Base-by-base conservation (phyloP, 2,329 filamentous ascomycete species). In the Aspergillus luchuensis region DNA sequence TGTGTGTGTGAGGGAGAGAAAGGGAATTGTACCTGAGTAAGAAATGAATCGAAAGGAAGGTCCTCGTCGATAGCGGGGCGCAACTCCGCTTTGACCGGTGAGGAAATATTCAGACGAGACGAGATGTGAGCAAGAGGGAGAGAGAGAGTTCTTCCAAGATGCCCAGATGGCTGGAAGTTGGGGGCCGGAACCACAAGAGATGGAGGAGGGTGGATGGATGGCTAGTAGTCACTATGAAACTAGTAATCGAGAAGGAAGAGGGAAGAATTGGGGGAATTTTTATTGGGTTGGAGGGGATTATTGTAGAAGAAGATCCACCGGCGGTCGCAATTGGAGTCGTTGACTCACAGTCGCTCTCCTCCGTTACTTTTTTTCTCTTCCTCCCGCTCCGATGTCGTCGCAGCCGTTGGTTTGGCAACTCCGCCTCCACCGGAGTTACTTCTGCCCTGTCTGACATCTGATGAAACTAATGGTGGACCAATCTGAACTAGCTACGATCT, bases 361-460 rank as follows among this genome's bases (percentile, higher is more conserved):
- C 17, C 41, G 41, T 19, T 21, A 11, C 21, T 23, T 55, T 60
- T 57, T 61, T 58, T 47, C 36, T 19, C 33, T 59, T 57, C 23
- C 53, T 47, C 57, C 57, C 59, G 60, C 60, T 63, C 60, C 60
- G 60, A 63, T 63, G 61, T 63, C 57, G 60, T 60, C 57, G 52
- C 48, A 8, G 4, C 41, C 19, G 28, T 30, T 43, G 6, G 39
- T 43, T 43, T 43, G 39, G n/a, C 39, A 43, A 43, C 17, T 43
- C 39, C 39, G 10, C 41, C 41, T 45, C 19, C 41, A 23, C 41
- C 41, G 41, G 41, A 45, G 41, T 45, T 21, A 45, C 17, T 45
- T 10, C 25, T 19, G 41, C 8, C 8, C 41, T 21, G 41, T 36
- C 33, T 36, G 33, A 36, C 33, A 36, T 36, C 33, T 36, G 33